phyloP scores from a whole-genome alignment of 768 basidiomycete genomes.

The Mycena polygramma region DNA sequence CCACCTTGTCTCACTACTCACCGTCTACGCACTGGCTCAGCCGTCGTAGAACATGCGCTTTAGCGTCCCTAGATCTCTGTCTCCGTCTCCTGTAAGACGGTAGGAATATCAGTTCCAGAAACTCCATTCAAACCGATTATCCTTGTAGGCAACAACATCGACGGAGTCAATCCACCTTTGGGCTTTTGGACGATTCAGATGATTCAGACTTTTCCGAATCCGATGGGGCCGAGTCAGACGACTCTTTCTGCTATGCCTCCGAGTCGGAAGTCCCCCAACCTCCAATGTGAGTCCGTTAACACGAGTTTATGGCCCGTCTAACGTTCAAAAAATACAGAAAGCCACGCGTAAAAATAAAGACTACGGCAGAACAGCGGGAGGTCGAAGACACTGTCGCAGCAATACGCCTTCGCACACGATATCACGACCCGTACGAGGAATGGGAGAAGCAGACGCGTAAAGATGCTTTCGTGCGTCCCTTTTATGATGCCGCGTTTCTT shows the following conservation, averaged over 20 bases:
- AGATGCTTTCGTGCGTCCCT: conserved; percentile 62
- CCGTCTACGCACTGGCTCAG: background rate
- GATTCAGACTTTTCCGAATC: conserved; percentile 26
- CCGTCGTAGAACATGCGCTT: conserved; percentile 28
- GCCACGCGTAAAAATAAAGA: conserved; percentile 47
- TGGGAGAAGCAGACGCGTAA: conserved; percentile 66
- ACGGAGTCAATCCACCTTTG: conserved; percentile 30
- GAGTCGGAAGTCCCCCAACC: conserved; percentile 55
- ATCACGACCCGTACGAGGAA: conserved; percentile 70
- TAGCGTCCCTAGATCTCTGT: conserved; percentile 36
- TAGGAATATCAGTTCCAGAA: conserved; percentile 11
- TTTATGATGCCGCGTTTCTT: background rate
- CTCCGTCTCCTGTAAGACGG: conserved; percentile 37
- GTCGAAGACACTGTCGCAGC: conserved; percentile 65
- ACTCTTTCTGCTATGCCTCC: conserved; percentile 58
- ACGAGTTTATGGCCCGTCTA: conserved; percentile 3
- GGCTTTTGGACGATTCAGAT: conserved; percentile 24
- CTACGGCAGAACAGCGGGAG: conserved; percentile 55
- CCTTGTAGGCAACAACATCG: conserved; percentile 16
- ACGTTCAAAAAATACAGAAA: conserved; percentile 23
- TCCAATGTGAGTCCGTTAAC: conserved; percentile 51
- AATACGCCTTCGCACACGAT: conserved; percentile 63
- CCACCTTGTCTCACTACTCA: background rate
- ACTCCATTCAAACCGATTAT: conserved; percentile 21
- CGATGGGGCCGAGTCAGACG: conserved; percentile 36